Base-by-base conservation (phyloP, 345 rosid genomes). In the Syzygium jambos region DNA sequence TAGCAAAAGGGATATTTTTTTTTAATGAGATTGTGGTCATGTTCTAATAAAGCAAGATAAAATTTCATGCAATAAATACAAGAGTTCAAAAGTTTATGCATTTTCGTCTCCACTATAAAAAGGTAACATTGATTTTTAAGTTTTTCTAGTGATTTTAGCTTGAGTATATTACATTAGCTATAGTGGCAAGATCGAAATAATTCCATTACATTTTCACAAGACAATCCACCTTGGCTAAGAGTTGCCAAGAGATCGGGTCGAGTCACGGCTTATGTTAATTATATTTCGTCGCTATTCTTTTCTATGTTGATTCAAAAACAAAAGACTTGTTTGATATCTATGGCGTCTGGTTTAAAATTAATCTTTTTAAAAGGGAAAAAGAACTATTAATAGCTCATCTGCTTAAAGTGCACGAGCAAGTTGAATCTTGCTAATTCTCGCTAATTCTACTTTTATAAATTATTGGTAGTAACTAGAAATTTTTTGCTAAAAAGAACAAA, bases 111-210 rank as follows among this genome's bases (percentile, higher is more conserved):
- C 63, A 57, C 14, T 57, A 57, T 10, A 25, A 57, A 57, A 11
- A 23, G n/a, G 63, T 9, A 57, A 4, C 63, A 25, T 4, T 19
- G 11, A 73, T 17, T 6, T 14, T 73, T 5, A 6, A 25, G 27
- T 1, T 68, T 65, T 73, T 73, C 80, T 73, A 21, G 80, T 1
- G 49, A 73, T 73, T 73, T 73, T 73, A 73, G 49, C 49, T 73
- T 38, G 49, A 38, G 12, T 10, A 19, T 11, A 38, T 73, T 21
- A 73, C 8, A 73, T 73, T 38, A 73, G 27, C 4, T 3, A 5
- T 3, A 5, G 2, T 12, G 25, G 1, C 8, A 0, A 34, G 9
- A 19, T 2, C 2, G 34, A 17, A 17, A 73, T 15, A 68, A 4
- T 16, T 21, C 14, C 82, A 9, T 38, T 43, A 38, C 13, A 19